Evolutionary conservation across 768 basidiomycete species (phyloP).

Genomic region (Tubosaeta brunneosetosa): DNA sequence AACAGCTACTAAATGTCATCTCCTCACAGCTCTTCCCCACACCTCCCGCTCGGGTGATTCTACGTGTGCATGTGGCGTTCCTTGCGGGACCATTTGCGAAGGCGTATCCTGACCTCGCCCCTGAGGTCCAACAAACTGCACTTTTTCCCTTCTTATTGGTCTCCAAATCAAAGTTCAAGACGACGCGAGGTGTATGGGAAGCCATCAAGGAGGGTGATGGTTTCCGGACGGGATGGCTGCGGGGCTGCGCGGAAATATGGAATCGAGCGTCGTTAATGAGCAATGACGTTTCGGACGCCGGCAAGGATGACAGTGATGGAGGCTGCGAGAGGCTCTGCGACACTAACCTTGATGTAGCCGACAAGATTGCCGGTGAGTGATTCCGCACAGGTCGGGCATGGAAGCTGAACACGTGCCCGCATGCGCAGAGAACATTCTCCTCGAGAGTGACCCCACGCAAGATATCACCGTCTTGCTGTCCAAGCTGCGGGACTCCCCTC

Average conservation of each 20-base stretch:
- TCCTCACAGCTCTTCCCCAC: constrained; percentile 26
- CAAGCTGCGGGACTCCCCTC: constrained; percentile 45
- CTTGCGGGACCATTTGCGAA: constrained; percentile 43
- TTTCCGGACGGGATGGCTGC: constrained; percentile 39
- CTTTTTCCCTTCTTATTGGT: constrained; percentile 74
- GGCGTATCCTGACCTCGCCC: constrained; percentile 21
- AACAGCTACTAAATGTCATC: constrained; percentile 21
- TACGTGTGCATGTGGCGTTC: constrained; percentile 57
- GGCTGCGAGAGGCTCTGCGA: constrained; percentile 42
- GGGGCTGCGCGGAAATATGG: constrained; percentile 50
- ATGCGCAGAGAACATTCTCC: constrained; percentile 57
- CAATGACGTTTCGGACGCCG: constrained; percentile 28
- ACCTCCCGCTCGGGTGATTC: constrained; percentile 47
- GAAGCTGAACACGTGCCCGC: background rate
- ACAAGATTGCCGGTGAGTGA: constrained; percentile 59
- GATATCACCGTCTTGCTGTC: constrained; percentile 48
- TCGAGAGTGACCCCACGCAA: constrained; percentile 40
- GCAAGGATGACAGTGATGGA: constrained; percentile 29
- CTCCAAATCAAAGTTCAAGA: constrained; percentile 67
- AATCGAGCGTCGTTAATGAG: constrained; percentile 23
- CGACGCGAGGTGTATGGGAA: constrained; percentile 67
- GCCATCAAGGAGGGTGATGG: constrained; percentile 41
- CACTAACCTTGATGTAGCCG: constrained; percentile 51
- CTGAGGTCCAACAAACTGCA: constrained; percentile 43
- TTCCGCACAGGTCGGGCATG: background rate